Evolutionary conservation across 306 rosid genomes (phyloP), one percentile per base, ranked within the genome.

Genomic region (Begonia peltatifolia): DNA sequence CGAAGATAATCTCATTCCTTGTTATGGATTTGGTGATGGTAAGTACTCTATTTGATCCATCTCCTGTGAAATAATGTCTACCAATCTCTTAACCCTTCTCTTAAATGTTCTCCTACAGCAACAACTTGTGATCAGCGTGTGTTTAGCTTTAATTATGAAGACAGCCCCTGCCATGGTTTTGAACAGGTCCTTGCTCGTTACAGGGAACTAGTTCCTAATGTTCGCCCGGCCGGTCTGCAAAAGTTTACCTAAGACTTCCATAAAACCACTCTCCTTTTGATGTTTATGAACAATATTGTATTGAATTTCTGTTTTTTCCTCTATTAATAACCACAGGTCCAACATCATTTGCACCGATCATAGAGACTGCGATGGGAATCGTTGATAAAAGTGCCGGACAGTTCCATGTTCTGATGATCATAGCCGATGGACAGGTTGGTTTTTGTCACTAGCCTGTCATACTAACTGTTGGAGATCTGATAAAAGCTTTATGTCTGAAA

Each of bases 1-100:
- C 9, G 70, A 70, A 16, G 75, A 70, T 47, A 60, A 60, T 47
- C 68, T 10, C 12, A 70, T 70, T 46, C 75, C 75, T 36, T 70
- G 70, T 49, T 70, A 59, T 36, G 70, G 75, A 59, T 70, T 59
- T 35, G 75, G 70, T 10, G 70, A 70, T 41, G 62, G 73, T 66
- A 35, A 61, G 68, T 68, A 46, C 41, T 41, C 16, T 59, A 30
- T 30, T 30, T 30, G 38, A 30, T 30, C 38, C 38, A 20, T 20
- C 23, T 20, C 4, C 23, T 20, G 23, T 20, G 23, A 2, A 20
- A 20, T 30, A 30, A 30, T 30, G 38, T 30, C 38, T 30, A 30
- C 38, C 38, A 30, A 30, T 30, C 38, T 30, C 38, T 30, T 30
- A 30, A 30, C 38, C 9, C 38, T 30, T 30, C 8, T 6, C 9